These are phyloP conservation scores for Tolypocladium ophioglossoides DNA, from an alignment of 2,329 filamentous ascomycete species.

Conservation along the genomic window DNA sequence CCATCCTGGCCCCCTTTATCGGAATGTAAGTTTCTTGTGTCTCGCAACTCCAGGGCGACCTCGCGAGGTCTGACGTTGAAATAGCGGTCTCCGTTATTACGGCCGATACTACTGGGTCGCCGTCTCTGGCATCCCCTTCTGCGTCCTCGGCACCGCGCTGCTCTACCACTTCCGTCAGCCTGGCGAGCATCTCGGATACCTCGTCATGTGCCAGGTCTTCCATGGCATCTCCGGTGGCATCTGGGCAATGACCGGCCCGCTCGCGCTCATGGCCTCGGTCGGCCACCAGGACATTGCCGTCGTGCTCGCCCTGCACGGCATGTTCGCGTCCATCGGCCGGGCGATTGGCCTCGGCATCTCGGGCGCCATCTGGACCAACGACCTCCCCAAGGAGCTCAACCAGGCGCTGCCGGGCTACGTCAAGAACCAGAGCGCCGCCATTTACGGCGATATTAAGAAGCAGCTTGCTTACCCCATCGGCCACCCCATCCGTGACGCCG, in stretches of 20 bases:
- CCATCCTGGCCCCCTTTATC: not conserved
- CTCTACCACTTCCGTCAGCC: constrained; percentile 31
- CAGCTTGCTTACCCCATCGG: constrained; percentile 40
- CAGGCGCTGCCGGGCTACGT: constrained; percentile 29
- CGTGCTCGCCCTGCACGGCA: constrained; percentile 43
- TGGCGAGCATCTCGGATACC: constrained; percentile 25
- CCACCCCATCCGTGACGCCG: constrained; percentile 38
- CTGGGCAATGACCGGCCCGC: constrained; percentile 35
- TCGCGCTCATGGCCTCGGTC: constrained; percentile 44
- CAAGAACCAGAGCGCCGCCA: constrained; percentile 21
- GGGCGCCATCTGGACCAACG: constrained; percentile 50
- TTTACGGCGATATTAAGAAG: constrained; percentile 37
- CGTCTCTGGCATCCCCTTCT: constrained; percentile 26
- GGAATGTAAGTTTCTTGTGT: not conserved
- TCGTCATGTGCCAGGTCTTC: constrained; percentile 47
- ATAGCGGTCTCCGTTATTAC: not conserved
- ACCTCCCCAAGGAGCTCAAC: constrained; percentile 30
- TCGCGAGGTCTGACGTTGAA: not conserved
- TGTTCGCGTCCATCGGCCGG: constrained; percentile 48
- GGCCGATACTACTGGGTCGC: constrained; percentile 2
- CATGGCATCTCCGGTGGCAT: constrained; percentile 32
- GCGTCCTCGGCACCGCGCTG: constrained; percentile 29
- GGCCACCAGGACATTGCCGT: constrained; percentile 45
- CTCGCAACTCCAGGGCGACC: too few relatives aligned
- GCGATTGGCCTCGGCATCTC: constrained; percentile 47